These are phyloP conservation scores for Crithidia brevicula DNA, from an alignment of 208 protist species.

Conservation along the genomic window DNA sequence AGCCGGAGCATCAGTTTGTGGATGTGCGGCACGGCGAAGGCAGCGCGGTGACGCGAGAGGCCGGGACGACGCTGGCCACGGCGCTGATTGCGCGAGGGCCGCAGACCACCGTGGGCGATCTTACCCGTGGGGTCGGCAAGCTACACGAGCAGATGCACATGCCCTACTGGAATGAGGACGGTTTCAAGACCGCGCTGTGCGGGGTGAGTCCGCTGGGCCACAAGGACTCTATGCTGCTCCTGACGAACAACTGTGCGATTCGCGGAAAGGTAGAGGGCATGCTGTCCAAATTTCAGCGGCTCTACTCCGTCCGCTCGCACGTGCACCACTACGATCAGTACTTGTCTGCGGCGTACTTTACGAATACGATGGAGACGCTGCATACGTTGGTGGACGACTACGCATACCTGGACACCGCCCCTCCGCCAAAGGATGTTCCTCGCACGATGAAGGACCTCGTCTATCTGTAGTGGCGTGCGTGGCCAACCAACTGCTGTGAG, in stretches of 20 bases:
- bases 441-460: constrained; percentile 87
- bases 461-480: constrained; percentile 30
- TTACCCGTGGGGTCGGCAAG: constrained; percentile 89
- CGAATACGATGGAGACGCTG: constrained; percentile 70
- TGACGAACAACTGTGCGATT: constrained; percentile 94
- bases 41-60: constrained; percentile 36
- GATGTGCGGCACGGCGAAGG: constrained; percentile 38
- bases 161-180: constrained; percentile 96
- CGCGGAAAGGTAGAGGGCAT: constrained; percentile 75
- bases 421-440: constrained; percentile 46
- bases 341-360: constrained; percentile 82
- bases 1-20: constrained; percentile 87
- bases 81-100: constrained; percentile 92
- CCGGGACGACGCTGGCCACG: constrained; percentile 79
- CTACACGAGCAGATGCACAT: constrained; percentile 83
- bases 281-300: constrained; percentile 85
- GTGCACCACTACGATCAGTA: constrained; percentile 95
- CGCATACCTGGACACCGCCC: constrained; percentile 72
- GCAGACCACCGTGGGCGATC: constrained; percentile 93
- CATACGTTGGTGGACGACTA: constrained; percentile 87
- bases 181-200: constrained; percentile 97
- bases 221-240: constrained; percentile 90
- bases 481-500: neutral
- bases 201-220: constrained; percentile 91
- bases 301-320: constrained; percentile 93